phyloP scores from a whole-genome alignment of 768 basidiomycete genomes.

The Leccinum rimulosum region DNA sequence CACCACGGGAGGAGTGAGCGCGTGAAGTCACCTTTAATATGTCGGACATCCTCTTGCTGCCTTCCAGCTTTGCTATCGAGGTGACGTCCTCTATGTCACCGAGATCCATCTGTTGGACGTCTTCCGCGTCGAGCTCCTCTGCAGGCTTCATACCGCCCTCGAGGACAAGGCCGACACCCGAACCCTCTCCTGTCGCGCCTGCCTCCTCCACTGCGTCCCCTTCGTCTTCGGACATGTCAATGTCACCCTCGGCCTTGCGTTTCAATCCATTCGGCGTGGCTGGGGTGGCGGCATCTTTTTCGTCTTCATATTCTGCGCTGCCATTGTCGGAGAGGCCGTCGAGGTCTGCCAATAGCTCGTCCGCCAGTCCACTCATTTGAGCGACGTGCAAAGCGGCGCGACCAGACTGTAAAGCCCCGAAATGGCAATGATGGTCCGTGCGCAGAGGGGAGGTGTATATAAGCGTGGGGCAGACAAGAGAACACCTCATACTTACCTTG shows the following conservation, averaged over 20 bases:
- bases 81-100: constrained; percentile 79
- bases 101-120: constrained; percentile 93
- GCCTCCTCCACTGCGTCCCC: constrained; percentile 41
- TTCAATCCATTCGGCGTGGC: constrained; percentile 43
- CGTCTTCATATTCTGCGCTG: constrained; percentile 48
- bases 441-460: constrained; percentile 27
- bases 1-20: neutral
- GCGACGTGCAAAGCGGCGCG: neutral
- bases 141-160: constrained; percentile 90
- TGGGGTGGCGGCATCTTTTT: constrained; percentile 25
- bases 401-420: constrained; percentile 11
- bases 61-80: constrained; percentile 85
- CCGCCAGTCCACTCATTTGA: constrained; percentile 77
- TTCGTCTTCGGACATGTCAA: constrained; percentile 58
- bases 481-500: constrained; percentile 57
- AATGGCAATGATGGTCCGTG: constrained; percentile 28
- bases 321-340: constrained; percentile 78
- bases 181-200: constrained; percentile 37
- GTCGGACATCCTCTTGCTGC: constrained; percentile 85
- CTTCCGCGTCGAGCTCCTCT: constrained; percentile 93
- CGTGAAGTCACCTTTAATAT: constrained; percentile 62
- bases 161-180: constrained; percentile 60
- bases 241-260: constrained; percentile 56
- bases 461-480: constrained; percentile 2
- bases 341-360: constrained; percentile 91